Evolutionary conservation across 1,284 basidiomycete genomes (phyloP).

Genomic region (Jaminaea rosea): DNA sequence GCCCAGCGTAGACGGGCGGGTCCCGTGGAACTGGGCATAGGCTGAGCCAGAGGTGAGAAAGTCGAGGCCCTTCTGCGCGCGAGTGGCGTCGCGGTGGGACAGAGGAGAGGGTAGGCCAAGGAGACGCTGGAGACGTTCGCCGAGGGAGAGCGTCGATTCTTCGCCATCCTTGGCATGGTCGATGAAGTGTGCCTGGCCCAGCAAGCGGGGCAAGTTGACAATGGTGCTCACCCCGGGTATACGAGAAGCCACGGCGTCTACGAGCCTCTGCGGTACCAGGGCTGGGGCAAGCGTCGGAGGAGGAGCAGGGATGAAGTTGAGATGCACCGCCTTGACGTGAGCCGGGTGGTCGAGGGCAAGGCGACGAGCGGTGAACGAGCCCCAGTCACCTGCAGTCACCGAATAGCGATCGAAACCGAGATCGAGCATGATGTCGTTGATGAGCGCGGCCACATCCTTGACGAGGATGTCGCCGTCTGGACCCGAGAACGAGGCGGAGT

Average conservation of each 20-base stretch:
- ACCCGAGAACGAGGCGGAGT: neutral
- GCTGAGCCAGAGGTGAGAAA: constrained; percentile 26
- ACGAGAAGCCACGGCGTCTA: constrained; percentile 3
- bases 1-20: constrained; percentile 49
- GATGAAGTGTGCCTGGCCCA: neutral
- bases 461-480: constrained; percentile 23
- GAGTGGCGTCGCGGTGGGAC: constrained; percentile 23
- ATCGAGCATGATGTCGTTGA: constrained; percentile 28
- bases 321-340: constrained; percentile 19
- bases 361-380: constrained; percentile 13
- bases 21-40: constrained; percentile 40
- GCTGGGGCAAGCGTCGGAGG: constrained; percentile 20
- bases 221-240: neutral
- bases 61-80: constrained; percentile 16
- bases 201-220: neutral
- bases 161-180: neutral
- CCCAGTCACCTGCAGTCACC: constrained; percentile 35
- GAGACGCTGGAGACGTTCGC: neutral
- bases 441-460: constrained; percentile 24
- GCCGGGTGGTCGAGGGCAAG: constrained; percentile 18
- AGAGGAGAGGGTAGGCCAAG: constrained; percentile 17
- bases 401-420: constrained; percentile 27
- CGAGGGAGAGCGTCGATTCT: neutral
- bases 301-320: constrained; percentile 27
- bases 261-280: constrained; percentile 7